These are phyloP conservation scores for Novymonas esmeraldas DNA, from an alignment of 208 protist genomes.

Conservation along the genomic window DNA sequence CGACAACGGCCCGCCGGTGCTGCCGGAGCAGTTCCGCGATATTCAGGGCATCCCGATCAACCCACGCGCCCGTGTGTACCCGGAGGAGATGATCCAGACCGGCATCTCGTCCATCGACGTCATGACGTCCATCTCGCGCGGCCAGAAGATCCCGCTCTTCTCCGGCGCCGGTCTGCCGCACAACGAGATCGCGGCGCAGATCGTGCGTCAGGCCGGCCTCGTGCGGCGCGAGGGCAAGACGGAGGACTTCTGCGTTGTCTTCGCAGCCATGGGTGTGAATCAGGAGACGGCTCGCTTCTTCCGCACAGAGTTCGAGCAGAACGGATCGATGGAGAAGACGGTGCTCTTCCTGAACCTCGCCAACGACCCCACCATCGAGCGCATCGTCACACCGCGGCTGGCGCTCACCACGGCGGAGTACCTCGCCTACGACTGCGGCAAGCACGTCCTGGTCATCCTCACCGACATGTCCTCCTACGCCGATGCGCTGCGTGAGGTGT, in stretches of 20 bases:
- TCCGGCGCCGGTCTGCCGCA: slow-evolving; percentile 99
- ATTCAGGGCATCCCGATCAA: slow-evolving; percentile 99
- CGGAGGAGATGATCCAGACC: slow-evolving; percentile 99
- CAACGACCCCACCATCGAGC: slow-evolving; percentile 99
- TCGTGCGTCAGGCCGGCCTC: slow-evolving; percentile 99
- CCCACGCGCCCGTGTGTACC: slow-evolving; percentile 98
- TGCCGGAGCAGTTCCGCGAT: slow-evolving; percentile 99
- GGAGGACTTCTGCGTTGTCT: slow-evolving; percentile 99
- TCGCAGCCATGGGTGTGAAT: slow-evolving; percentile 99
- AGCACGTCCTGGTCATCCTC: slow-evolving; percentile 99
- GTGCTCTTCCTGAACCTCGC: slow-evolving; percentile 99
- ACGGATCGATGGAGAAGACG: slow-evolving; percentile 98
- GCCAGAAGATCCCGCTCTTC: slow-evolving; percentile 99
- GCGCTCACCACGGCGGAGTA: slow-evolving; percentile 99
- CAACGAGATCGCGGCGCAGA: slow-evolving; percentile 99
- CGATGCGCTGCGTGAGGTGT: slow-evolving; percentile 99
- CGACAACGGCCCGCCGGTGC: slow-evolving; percentile 97
- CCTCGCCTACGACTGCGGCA: slow-evolving; percentile 99
- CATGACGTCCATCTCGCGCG: slow-evolving; percentile 99
- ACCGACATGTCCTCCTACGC: slow-evolving; percentile 99
- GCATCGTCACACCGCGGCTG: slow-evolving; percentile 99
- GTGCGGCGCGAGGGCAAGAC: slow-evolving; percentile 93
- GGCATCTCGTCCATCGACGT: slow-evolving; percentile 99
- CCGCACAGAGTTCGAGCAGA: slow-evolving; percentile 99
- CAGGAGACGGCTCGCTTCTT: slow-evolving; percentile 99